phyloP scores from a whole-genome alignment of 163 green algal genomes.

The Scenedesmus sp. region DNA sequence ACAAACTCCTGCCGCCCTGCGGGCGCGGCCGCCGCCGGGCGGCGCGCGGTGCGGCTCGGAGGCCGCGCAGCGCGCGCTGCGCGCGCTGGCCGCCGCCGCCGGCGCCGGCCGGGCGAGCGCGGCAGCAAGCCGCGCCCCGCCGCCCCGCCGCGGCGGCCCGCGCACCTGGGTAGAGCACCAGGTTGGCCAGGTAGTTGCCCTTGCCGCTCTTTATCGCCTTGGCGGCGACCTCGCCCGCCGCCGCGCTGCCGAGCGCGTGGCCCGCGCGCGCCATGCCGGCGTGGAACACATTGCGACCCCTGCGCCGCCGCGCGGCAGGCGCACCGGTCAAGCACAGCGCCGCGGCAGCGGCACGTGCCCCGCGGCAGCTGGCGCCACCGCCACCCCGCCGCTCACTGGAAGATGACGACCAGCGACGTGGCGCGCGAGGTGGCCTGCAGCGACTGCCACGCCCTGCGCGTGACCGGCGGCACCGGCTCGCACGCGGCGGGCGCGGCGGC shows the following conservation, averaged over 20 bases:
- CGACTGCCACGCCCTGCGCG: slow-evolving; percentile 69
- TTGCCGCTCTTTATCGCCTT: slow-evolving; percentile 64
- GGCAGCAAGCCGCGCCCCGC: no score
- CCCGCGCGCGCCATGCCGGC: slow-evolving; percentile 53
- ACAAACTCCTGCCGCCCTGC: slow-evolving; percentile 82
- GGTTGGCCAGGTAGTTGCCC: slow-evolving; percentile 88
- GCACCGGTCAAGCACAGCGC: no score
- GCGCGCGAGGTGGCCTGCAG: slow-evolving; percentile 58
- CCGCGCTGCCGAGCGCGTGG: slow-evolving; percentile 46
- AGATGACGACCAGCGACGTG: slow-evolving; percentile 73
- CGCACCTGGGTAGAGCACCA: slow-evolving; percentile 81
- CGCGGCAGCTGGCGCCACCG: no score
- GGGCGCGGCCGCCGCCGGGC: no score
- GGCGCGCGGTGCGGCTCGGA: no score
- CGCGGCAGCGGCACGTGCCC: no score
- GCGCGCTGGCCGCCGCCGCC: no score
- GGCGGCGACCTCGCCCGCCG: slow-evolving; percentile 66
- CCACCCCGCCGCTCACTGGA: slow-evolving; percentile 64
- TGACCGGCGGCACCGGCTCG: neutral
- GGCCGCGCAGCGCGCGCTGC: no score
- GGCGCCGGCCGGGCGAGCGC: no score
- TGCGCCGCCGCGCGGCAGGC: slow-evolving; percentile 15
- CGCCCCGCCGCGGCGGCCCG: no score
- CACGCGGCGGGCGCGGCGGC: neutral
- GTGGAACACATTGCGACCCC: slow-evolving; percentile 69